Evolutionary conservation across 257 asterid species (phyloP), one percentile per base, ranked within the genome.

Genomic region (Scutellaria baicalensis): DNA sequence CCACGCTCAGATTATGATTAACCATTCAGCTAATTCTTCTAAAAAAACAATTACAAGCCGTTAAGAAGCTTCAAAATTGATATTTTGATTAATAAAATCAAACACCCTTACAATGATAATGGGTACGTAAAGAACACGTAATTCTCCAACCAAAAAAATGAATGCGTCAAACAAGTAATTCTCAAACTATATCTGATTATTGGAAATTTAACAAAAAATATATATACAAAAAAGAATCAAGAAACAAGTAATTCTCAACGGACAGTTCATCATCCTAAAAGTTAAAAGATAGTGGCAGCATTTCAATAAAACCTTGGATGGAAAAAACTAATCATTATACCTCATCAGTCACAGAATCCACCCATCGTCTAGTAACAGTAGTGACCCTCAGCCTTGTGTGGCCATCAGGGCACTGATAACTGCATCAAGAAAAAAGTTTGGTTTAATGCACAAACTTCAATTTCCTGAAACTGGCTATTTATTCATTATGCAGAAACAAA

Each of bases 321-420:
- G 33, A 27, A 5, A 27, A 27, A 71, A 73, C 8, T 60, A 63
- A 43, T 57, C 10, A 64, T 61, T 76, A 39, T 64, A 84, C 99
- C 99, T 93, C 99, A 40, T 75, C 76, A 75, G 94, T 89, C 59
- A 80, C 94, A 55, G 6, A 23, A n/a, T 23, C 39, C 40, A 82
- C 95, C 99, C 99, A 93, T 79, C 89, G 82, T 71, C 95, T 80
- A 45, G 82, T 83, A 69, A 93, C 77, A 33, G 99, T 93, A 61
- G 99, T 93, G 69, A 87, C 97, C 76, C 96, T 83, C 63, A 87
- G 80, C 70, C 89, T 85, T 75, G 70, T 83, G 77, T 84, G 91
- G 47, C 96, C 97, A 17, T 91, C 94, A 71, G 87, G 69, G 81
- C 89, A 86, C 81, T 81, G 94, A 74, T 88, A 91, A 83, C 98